phyloP scores from a whole-genome alignment of 2,329 filamentous ascomycete genomes.

The Biscogniauxia marginata region DNA sequence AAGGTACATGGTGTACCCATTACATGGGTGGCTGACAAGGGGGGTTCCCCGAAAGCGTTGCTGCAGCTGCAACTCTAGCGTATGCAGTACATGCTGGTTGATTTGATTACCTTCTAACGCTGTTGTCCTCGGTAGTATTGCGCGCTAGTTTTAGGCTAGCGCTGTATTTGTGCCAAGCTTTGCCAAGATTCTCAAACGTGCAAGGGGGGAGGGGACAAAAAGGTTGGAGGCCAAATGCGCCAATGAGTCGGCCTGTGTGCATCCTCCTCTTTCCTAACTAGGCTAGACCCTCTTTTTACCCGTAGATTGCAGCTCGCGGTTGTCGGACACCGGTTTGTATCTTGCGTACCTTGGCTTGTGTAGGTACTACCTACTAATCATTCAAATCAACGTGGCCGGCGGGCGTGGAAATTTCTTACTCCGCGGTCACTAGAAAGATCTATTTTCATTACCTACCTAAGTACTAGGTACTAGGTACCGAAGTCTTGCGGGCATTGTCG shows the following conservation, averaged over 20 bases:
- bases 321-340: neutral
- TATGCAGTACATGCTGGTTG: neutral
- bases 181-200: conserved; percentile 17
- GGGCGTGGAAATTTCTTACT: neutral
- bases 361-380: neutral
- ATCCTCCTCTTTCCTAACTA: conserved; percentile 13
- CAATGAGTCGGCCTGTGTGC: conserved; percentile 10
- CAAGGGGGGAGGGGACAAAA: conserved; percentile 14
- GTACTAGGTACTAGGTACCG: too few species aligned
- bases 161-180: conserved; percentile 9
- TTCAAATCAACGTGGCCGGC: neutral
- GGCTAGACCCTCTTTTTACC: conserved; percentile 15
- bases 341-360: neutral
- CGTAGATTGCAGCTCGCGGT: neutral
- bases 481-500: too few species aligned
- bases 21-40: neutral
- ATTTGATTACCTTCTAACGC: neutral
- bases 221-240: conserved; percentile 1
- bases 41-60: too few species aligned
- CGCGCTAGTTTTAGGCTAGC: neutral
- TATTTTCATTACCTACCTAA: neutral
- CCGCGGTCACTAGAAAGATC: too few species aligned
- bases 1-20: conserved; percentile 5
- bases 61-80: neutral
- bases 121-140: neutral